A percentile compares a stretch with the other conserved stretches of the same genome.
Conservation (phyloP, 2,329 filamentous ascomycete species). For the Fusarium miscanthi region DNA sequence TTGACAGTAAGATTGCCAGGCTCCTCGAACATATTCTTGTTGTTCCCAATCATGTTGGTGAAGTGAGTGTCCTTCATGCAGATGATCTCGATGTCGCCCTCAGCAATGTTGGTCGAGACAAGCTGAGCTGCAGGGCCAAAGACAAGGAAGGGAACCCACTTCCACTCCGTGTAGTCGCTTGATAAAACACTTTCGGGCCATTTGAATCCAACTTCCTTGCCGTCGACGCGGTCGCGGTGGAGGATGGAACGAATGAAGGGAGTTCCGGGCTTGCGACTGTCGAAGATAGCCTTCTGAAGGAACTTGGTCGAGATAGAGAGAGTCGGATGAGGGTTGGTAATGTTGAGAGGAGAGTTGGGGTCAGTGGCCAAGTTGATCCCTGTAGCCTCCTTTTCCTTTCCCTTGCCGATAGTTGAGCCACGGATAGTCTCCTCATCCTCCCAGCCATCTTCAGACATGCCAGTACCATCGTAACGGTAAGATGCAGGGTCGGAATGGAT, state of each 20-base stretch:
- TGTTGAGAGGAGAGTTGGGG: neutral
- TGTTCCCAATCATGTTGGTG: neutral
- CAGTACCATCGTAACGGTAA: neutral
- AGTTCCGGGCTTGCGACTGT: neutral
- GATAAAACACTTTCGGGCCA: neutral
- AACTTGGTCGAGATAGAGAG: neutral
- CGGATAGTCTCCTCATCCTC: neutral
- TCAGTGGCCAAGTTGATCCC: neutral
- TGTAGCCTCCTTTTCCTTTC: neutral
- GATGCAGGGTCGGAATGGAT: neutral
- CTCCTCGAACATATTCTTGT: neutral
- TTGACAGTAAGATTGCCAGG: neutral
- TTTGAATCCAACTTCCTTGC: too few species aligned
- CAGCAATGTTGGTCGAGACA: neutral
- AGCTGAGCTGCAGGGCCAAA: neutral
- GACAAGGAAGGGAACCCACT: neutral
- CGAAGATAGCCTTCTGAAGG: neutral
- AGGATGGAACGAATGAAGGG: neutral
- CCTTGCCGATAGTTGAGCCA: rapidly evolving
- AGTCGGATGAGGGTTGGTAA: neutral
- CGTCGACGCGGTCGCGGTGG: neutral
- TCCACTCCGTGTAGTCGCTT: neutral
- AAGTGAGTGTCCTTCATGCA: neutral
- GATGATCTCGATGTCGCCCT: slow-evolving; percentile 4
- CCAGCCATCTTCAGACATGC: neutral